These are phyloP conservation scores for Nemania bipapillata DNA, from an alignment of 2,329 filamentous ascomycete genomes.

Conservation along the genomic window DNA sequence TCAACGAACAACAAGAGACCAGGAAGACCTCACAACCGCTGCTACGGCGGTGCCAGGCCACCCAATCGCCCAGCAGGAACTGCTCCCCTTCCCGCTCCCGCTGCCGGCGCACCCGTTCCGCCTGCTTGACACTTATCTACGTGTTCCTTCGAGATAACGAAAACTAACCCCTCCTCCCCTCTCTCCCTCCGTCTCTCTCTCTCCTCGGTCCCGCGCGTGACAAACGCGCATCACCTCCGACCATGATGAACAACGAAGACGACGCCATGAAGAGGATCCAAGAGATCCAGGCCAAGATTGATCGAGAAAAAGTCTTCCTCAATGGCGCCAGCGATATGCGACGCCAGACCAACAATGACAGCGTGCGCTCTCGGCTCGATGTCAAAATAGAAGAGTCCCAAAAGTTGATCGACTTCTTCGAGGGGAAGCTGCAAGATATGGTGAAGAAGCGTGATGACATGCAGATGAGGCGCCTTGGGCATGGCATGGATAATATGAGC, in stretches of 20 bases:
- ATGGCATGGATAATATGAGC: constrained; percentile 74
- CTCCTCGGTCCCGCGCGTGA: constrained; percentile 51
- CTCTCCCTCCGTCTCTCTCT: constrained; percentile 24
- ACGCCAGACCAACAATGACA: constrained; percentile 92
- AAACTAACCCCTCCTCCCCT: constrained; percentile 26
- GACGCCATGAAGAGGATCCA: constrained; percentile 37
- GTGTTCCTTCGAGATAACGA: constrained; percentile 23
- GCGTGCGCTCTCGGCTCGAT: constrained; percentile 89
- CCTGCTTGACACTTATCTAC: constrained; percentile 19
- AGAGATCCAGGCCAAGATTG: constrained; percentile 95
- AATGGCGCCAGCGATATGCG: constrained; percentile 94
- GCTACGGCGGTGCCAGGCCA: not conserved
- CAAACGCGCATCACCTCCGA: constrained; percentile 49
- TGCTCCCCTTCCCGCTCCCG: constrained; percentile 8
- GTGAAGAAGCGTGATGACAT: constrained; percentile 73
- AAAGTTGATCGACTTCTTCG: constrained; percentile 93
- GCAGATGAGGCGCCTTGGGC: constrained; percentile 60
- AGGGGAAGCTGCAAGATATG: constrained; percentile 88
- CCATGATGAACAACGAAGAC: constrained; percentile 40
- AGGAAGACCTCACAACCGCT: constrained; percentile 12
- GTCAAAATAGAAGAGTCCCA: constrained; percentile 93
- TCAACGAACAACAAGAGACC: constrained; percentile 25
- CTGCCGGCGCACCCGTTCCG: constrained; percentile 20
- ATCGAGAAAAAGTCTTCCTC: constrained; percentile 95
- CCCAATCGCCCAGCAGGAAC: constrained; percentile 15